Conservation (phyloP, 495 filamentous ascomycete species). For the Lasiosphaeriaceae sp. region DNA sequence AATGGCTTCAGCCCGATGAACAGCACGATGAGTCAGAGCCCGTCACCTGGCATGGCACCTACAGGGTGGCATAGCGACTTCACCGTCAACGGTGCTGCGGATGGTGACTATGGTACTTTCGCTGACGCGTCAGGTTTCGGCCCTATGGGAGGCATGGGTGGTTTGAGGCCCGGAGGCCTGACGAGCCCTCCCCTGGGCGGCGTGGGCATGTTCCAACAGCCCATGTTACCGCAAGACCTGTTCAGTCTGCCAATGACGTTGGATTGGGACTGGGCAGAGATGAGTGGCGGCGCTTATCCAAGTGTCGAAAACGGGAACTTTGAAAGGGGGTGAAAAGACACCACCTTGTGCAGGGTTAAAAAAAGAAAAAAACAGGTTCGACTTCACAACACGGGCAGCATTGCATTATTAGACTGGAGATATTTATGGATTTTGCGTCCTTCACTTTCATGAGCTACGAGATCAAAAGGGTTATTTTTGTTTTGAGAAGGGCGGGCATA, state of each 20-base stretch:
- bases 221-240: conserved; percentile 92
- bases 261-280: conserved; percentile 98
- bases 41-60: conserved; percentile 30
- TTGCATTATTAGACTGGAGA: too few species aligned
- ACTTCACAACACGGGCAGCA: too few species aligned
- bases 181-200: conserved; percentile 35
- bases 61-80: conserved; percentile 29
- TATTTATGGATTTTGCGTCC: too few species aligned
- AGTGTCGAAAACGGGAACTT: conserved; percentile 51
- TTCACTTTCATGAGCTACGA: too few species aligned
- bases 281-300: conserved; percentile 56
- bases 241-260: conserved; percentile 96
- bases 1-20: conserved; percentile 37
- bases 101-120: conserved; percentile 40
- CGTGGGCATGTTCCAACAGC: conserved; percentile 59
- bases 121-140: conserved; percentile 46
- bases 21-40: conserved; percentile 22
- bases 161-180: conserved; percentile 28
- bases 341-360: neutral
- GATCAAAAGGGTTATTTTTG: too few species aligned
- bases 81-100: conserved; percentile 10
- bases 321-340: conserved; percentile 1
- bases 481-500: too few species aligned
- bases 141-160: neutral
- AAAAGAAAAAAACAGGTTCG: neutral